Evolutionary conservation across 2,329 filamentous ascomycete genomes (phyloP).

Genomic region (Aspergillus neotritici): DNA sequence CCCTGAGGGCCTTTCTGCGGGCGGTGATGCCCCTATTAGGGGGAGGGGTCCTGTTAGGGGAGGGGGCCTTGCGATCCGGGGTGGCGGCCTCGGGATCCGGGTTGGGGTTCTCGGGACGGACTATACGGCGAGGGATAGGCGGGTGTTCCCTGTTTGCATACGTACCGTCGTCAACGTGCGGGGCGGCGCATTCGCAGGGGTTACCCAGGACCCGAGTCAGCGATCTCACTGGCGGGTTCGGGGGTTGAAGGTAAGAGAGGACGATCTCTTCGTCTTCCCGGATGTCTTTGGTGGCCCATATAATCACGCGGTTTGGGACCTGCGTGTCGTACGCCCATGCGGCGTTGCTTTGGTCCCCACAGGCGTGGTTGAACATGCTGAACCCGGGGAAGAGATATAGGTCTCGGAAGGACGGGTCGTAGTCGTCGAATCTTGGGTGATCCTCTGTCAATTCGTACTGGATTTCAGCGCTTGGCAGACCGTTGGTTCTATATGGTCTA

Average conservation of each 20-base stretch:
- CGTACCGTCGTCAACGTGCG: not conserved
- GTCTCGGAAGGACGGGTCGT: constrained; percentile 21
- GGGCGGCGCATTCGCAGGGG: constrained; percentile 11
- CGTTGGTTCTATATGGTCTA: not conserved
- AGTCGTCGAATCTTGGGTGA: constrained; percentile 1
- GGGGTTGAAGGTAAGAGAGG: constrained; percentile 15
- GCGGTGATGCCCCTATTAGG: too few relatives aligned
- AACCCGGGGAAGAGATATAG: constrained; percentile 31
- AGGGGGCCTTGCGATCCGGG: not conserved
- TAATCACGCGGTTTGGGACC: constrained; percentile 26
- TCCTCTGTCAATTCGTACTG: constrained; percentile 6
- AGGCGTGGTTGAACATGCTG: constrained; percentile 30
- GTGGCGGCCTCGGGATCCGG: not conserved
- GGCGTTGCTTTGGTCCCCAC: constrained; percentile 19
- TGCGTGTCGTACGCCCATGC: constrained; percentile 24
- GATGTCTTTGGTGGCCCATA: constrained; percentile 24
- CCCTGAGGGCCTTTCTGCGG: too few relatives aligned
- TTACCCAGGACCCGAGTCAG: constrained; percentile 12
- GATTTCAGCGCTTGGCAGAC: not conserved
- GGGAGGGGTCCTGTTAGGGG: too few relatives aligned
- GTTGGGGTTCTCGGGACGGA: too few relatives aligned
- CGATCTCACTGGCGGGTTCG: constrained; percentile 1
- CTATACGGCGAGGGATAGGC: too few relatives aligned
- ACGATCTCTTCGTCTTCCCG: constrained; percentile 22
- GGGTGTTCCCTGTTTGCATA: not conserved